phyloP scores from a whole-genome alignment of 495 filamentous ascomycete species.

The Penicillium angulare region DNA sequence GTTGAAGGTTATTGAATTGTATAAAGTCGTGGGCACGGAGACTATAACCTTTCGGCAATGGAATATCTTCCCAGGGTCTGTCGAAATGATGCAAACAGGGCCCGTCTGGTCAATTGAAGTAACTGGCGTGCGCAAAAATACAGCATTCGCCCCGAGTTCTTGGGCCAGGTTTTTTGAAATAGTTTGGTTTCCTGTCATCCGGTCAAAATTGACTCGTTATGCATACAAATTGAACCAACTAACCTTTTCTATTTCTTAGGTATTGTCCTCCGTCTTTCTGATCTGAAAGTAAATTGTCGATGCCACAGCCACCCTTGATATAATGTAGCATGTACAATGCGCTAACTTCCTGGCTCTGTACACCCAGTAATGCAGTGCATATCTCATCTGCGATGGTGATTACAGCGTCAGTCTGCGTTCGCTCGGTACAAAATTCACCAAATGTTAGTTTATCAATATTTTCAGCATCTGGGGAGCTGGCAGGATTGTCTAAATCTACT shows the following conservation, averaged over 20 bases:
- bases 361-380: constrained; percentile 35
- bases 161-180: constrained; percentile 28
- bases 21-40: constrained; percentile 33
- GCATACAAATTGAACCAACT: not conserved
- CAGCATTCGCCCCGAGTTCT: not conserved
- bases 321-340: constrained; percentile 48
- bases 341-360: constrained; percentile 38
- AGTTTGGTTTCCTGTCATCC: constrained; percentile 24
- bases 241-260: constrained; percentile 27
- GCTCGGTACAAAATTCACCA: constrained; percentile 7
- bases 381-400: not conserved
- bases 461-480: constrained; percentile 1
- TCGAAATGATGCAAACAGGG: constrained; percentile 4
- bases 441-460: constrained; percentile 31
- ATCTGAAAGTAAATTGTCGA: constrained; percentile 43
- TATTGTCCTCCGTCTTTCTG: constrained; percentile 44
- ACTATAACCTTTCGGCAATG: constrained; percentile 35
- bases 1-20: constrained; percentile 33
- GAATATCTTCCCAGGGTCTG: constrained; percentile 3
- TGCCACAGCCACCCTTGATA: constrained; percentile 37
- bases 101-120: constrained; percentile 18
- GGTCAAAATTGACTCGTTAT: not conserved
- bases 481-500: constrained; percentile 7
- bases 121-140: constrained; percentile 12
- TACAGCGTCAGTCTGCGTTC: not conserved